These are phyloP conservation scores for Cordia subcordata DNA, from an alignment of 257 asterid genomes.

Conservation along the genomic window DNA sequence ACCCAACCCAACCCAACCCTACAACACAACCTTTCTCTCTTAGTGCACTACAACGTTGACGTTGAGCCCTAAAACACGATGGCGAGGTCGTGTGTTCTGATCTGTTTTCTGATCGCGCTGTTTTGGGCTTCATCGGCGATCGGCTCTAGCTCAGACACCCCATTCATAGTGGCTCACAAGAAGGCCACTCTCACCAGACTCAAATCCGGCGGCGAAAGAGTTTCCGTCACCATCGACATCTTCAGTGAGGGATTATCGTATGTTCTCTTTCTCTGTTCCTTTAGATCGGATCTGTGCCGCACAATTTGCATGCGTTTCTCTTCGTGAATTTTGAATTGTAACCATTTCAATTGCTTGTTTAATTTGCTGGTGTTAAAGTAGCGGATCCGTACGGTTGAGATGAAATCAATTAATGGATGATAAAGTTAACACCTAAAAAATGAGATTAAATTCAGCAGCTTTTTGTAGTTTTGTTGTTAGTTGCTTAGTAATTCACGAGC, in stretches of 20 bases:
- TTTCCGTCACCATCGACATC: conserved; percentile 65
- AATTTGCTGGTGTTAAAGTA: too few species aligned
- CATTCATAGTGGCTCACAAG: conserved; percentile 82
- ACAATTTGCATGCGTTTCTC: background rate
- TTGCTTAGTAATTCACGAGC: too few species aligned
- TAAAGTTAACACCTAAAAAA: too few species aligned
- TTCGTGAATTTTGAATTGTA: too few species aligned
- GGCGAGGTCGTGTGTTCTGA: background rate
- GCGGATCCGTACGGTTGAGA: too few species aligned
- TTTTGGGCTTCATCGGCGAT: conserved; percentile 21
- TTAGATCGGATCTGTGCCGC: background rate
- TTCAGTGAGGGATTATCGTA: conserved; percentile 92
- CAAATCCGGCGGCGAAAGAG: conserved; percentile 69
- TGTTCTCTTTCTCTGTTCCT: background rate
- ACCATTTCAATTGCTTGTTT: too few species aligned
- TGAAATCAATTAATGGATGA: too few species aligned
- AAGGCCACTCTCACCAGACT: conserved; percentile 70
- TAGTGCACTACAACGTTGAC: background rate
- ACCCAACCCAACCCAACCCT: background rate
- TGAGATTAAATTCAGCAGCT: too few species aligned
- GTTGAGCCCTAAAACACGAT: background rate
- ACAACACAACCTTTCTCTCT: background rate
- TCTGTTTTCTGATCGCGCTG: conserved; percentile 6
- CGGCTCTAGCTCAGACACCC: conserved; percentile 36
- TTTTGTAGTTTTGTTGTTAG: too few species aligned